A percentile compares a stretch with the other conserved stretches of the same genome.
These are phyloP conservation scores for Wickerhamomyces pijperi DNA, from an alignment of 805 yeast genomes.

Conservation along the genomic window DNA sequence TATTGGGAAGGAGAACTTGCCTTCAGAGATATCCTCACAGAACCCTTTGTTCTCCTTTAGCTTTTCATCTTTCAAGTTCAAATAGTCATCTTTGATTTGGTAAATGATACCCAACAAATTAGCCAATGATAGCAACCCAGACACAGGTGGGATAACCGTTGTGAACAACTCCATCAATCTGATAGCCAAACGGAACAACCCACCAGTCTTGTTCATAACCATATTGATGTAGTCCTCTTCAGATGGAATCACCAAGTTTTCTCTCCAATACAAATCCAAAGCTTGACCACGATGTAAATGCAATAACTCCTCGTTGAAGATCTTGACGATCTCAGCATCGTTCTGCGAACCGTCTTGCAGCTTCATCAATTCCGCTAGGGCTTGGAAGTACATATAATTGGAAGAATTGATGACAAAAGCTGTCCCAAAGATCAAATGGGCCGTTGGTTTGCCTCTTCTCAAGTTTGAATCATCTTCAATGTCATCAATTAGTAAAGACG, in stretches of 20 bases:
- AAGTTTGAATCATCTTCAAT: constrained; percentile 69
- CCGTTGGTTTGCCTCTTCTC: constrained; percentile 70
- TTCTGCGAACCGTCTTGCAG: constrained; percentile 1
- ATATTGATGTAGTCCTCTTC: constrained; percentile 59
- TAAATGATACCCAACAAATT: constrained; percentile 72
- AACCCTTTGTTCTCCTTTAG: constrained; percentile 59
- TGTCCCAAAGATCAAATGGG: constrained; percentile 67
- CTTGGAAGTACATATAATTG: constrained; percentile 69
- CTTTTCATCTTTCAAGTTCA: constrained; percentile 47
- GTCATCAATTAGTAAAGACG: constrained; percentile 72
- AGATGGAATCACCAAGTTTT: constrained; percentile 42
- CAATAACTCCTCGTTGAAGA: constrained; percentile 62
- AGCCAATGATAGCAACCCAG: constrained; percentile 46
- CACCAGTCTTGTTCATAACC: constrained; percentile 88
- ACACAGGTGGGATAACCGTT: constrained; percentile 1
- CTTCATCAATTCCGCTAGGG: constrained; percentile 28
- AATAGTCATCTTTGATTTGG: constrained; percentile 78
- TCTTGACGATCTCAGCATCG: constrained; percentile 20
- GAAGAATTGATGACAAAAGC: constrained; percentile 79
- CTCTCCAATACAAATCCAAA: constrained; percentile 82
- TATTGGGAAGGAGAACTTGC: constrained; percentile 80
- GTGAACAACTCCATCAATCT: constrained; percentile 40
- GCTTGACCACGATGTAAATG: constrained; percentile 88
- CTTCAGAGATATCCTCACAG: constrained; percentile 83
- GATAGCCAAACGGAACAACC: constrained; percentile 68